Evolutionary conservation across 2,329 filamentous ascomycete species (phyloP), one percentile per base, ranked within the genome.

Genomic region (Penicillium sp.): DNA sequence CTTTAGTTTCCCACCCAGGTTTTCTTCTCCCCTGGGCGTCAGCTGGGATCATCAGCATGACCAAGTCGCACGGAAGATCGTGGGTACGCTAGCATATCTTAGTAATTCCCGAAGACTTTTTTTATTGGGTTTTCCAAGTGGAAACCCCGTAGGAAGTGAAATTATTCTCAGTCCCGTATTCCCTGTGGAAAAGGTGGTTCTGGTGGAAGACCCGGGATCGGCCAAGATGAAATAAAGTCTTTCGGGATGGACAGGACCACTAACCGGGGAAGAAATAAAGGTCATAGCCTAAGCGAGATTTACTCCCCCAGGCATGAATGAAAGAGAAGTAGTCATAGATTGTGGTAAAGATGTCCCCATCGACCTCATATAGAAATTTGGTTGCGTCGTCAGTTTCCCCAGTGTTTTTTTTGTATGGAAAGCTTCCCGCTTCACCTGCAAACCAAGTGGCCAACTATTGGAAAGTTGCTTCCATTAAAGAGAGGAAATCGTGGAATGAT

Each of bases 121-220:
- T 42, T 22, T 2, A 11, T 42, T 22, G 19, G 9, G 22, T 6
- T 42, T 13, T 14, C 4, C 10, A 2, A 19, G 9, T 10, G 7
- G 9, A 42, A 42, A 10, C 3, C 19, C 19, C 10, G 3, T 22
- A 42, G 3, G 19, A 42, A 42, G 19, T 13, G 39, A 22, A 21
- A 3, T 22, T 13, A 10, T 42, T 22, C 19, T 42, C n/a, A 22
- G 2, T 1, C 5, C 35, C 35, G 35, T 39, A 19, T 39, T 33
- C 31, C 13, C 31, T 22, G n/a, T n/a, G 39, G 6, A 42, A 42
- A 42, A 22, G 39, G 19, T 21, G 39, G 31, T 31, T 14, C 16
- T 27, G 27, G 31, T 49, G 46, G 49, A 39, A 46, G 48, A 31
- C 29, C 56, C 59, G 54, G 57, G 57, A 62, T 62, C 57, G 59